phyloP scores from a whole-genome alignment of 495 filamentous ascomycete species.

The Cryomyces antarcticus region DNA sequence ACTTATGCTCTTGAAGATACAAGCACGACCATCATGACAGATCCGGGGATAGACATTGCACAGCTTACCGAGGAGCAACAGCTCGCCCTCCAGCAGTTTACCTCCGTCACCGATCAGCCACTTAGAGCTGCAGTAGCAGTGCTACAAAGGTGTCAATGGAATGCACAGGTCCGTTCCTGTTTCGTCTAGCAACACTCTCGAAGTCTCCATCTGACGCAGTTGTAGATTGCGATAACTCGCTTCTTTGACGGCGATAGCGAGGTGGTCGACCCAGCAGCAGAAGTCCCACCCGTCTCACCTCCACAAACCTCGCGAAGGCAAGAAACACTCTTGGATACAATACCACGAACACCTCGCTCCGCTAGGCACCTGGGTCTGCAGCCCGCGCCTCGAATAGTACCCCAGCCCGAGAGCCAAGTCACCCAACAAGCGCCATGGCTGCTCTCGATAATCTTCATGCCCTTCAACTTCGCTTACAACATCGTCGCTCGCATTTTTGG shows the following conservation, averaged over 20 bases:
- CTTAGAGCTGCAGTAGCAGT: slow-evolving; percentile 57
- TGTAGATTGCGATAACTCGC: slow-evolving; percentile 77
- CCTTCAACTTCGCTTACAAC: slow-evolving; percentile 58
- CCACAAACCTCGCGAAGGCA: slow-evolving; percentile 34
- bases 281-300: slow-evolving; percentile 35
- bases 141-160: slow-evolving; percentile 79
- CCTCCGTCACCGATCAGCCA: slow-evolving; percentile 69
- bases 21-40: slow-evolving; percentile 8
- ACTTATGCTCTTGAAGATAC: too few relatives aligned
- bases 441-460: slow-evolving; percentile 56
- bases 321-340: slow-evolving; percentile 50
- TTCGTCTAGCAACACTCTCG: not conserved
- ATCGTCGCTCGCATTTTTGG: slow-evolving; percentile 40
- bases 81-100: slow-evolving; percentile 68
- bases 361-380: slow-evolving; percentile 19
- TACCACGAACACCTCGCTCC: slow-evolving; percentile 12
- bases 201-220: slow-evolving; percentile 6
- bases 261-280: slow-evolving; percentile 49
- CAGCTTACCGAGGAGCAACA: slow-evolving; percentile 58
- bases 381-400: slow-evolving; percentile 62
- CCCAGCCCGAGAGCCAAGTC: slow-evolving; percentile 42
- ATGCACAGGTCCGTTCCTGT: slow-evolving; percentile 49
- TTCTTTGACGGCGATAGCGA: slow-evolving; percentile 79
- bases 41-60: slow-evolving; percentile 34
- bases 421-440: slow-evolving; percentile 50